A percentile compares a stretch with the other conserved stretches of the same genome.
Evolutionary conservation across 2,329 filamentous ascomycete species (phyloP).

Genomic region (Macrophomina phaseolina): DNA sequence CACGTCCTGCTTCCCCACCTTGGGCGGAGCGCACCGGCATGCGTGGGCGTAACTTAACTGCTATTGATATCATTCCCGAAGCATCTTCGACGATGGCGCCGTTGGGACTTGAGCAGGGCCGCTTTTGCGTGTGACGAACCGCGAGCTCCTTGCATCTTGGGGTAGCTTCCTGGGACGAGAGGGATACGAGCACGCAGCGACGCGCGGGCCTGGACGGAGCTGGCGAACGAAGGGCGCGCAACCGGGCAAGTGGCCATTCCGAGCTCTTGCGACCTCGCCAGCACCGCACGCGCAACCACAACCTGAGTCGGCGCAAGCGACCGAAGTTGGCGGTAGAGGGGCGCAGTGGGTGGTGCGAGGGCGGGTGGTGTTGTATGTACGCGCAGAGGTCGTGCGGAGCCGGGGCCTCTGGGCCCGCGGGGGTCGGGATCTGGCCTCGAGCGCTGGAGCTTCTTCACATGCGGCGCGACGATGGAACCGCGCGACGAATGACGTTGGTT

Average conservation of each 20-base stretch:
- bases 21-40: background rate
- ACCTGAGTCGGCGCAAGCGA: too few species aligned
- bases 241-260: background rate
- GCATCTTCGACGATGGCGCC: conserved; percentile 3
- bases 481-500: conserved; percentile 19
- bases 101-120: background rate
- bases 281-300: too few species aligned
- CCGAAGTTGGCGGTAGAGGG: too few species aligned
- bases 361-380: too few species aligned
- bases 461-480: background rate
- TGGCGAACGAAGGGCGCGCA: background rate
- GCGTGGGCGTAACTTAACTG: background rate
- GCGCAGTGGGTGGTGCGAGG: too few species aligned
- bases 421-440: too few species aligned
- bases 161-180: background rate
- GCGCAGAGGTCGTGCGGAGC: background rate
- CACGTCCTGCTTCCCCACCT: conserved; percentile 4
- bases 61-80: conserved; percentile 3
- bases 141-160: conserved; percentile 2
- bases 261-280: background rate
- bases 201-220: background rate
- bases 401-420: background rate
- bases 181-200: background rate
- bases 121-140: background rate
- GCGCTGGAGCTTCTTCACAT: background rate